phyloP scores from a whole-genome alignment of 768 basidiomycete genomes.

The Lactarius sanguifluus region DNA sequence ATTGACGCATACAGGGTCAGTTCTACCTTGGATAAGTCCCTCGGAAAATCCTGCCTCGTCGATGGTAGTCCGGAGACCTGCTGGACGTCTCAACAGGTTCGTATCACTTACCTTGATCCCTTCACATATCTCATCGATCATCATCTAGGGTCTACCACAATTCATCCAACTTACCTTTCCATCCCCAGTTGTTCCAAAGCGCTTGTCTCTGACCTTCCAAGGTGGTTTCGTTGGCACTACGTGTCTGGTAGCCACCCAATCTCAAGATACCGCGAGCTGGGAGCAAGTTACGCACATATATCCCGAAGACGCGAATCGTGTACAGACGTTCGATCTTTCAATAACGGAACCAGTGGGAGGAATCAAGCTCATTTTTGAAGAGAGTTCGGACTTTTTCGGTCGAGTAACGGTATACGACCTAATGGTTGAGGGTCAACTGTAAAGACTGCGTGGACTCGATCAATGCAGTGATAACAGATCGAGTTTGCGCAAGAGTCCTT shows the following conservation, averaged over 20 bases:
- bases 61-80: constrained; percentile 35
- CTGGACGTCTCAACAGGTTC: constrained; percentile 29
- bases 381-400: constrained; percentile 85
- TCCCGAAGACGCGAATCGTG: constrained; percentile 78
- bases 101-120: not conserved
- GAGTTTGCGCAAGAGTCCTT: not conserved
- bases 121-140: not conserved
- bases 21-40: constrained; percentile 35
- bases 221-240: constrained; percentile 80
- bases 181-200: constrained; percentile 52
- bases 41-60: constrained; percentile 33
- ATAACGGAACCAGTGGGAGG: constrained; percentile 37
- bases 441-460: not conserved
- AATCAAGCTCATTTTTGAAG: constrained; percentile 70
- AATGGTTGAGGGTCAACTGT: constrained; percentile 26
- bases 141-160: constrained; percentile 70
- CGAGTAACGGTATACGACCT: constrained; percentile 75
- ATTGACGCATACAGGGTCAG: constrained; percentile 32
- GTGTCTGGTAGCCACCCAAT: constrained; percentile 49
- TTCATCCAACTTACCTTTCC: constrained; percentile 65
- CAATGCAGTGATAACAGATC: not conserved
- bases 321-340: constrained; percentile 61
- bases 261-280: constrained; percentile 46
- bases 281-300: constrained; percentile 54
- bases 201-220: constrained; percentile 70